Evolutionary conservation across 23 red algal species (phyloP).

Genomic region (Agarophyton chilense): DNA sequence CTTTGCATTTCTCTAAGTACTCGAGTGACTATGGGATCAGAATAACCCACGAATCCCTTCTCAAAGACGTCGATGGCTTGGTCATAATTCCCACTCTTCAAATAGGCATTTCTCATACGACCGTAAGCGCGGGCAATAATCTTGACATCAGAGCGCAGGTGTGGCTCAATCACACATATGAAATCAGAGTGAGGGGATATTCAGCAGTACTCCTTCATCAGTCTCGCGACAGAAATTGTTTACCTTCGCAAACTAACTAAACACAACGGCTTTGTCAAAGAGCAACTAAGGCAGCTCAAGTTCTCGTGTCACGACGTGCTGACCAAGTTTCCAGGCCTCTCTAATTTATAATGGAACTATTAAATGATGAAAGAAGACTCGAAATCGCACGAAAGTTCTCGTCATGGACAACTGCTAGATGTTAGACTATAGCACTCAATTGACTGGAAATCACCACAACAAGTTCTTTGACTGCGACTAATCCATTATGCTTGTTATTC

Average conservation of each 20-base stretch:
- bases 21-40: constrained; percentile 80
- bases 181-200: no score
- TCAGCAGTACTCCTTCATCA: no score
- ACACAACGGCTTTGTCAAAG: no score
- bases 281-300: no score
- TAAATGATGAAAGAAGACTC: no score
- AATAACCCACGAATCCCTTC: constrained; percentile 87
- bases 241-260: no score
- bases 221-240: no score
- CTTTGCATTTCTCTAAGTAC: constrained; percentile 64
- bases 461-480: not conserved
- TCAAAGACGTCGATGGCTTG: constrained; percentile 88
- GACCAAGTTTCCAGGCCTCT: no score
- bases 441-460: not conserved
- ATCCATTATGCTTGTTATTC: not conserved
- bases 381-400: no score
- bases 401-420: no score
- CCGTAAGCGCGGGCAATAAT: constrained; percentile 94
- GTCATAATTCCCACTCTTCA: constrained; percentile 68
- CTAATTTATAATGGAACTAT: no score
- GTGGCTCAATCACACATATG: constrained; percentile 59
- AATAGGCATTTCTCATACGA: constrained; percentile 91
- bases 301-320: no score
- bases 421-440: not conserved
- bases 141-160: constrained; percentile 91